phyloP scores from a whole-genome alignment of 257 asterid genomes.

The Gardenia jasminoides region DNA sequence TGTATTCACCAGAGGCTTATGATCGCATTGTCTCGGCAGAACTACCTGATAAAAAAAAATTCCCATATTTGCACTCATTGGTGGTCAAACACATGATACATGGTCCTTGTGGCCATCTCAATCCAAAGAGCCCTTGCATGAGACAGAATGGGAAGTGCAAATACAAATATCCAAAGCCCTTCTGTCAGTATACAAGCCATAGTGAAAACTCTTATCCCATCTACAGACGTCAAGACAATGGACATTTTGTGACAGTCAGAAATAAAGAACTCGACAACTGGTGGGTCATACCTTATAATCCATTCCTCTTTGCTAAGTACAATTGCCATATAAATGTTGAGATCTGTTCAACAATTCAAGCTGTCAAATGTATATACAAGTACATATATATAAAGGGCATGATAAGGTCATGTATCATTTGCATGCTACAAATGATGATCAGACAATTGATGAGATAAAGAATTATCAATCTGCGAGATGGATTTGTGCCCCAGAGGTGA shows the following conservation, averaged over 20 bases:
- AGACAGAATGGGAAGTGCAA: neutral
- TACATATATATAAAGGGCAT: too few species aligned
- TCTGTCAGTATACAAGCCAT: neutral
- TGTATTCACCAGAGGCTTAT: neutral
- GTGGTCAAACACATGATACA: neutral
- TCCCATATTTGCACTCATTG: neutral
- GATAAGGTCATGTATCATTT: too few species aligned
- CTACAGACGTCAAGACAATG: neutral
- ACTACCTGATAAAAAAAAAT: neutral
- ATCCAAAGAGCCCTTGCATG: neutral
- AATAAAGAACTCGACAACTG: neutral
- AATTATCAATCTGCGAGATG: too few species aligned
- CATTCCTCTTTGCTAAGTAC: too few species aligned
- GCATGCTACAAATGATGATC: too few species aligned
- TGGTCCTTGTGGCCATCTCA: neutral
- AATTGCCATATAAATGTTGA: too few species aligned
- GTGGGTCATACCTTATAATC: neutral
- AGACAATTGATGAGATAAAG: too few species aligned
- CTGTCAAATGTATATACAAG: too few species aligned
- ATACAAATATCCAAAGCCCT: neutral
- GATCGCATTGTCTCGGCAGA: neutral
- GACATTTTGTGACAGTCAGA: neutral
- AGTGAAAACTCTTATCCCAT: neutral
- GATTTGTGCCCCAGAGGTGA: too few species aligned
- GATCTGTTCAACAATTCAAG: too few species aligned